These are phyloP conservation scores for Pichia sp. DNA, from an alignment of 1,139 yeast genomes.

Conservation along the genomic window DNA sequence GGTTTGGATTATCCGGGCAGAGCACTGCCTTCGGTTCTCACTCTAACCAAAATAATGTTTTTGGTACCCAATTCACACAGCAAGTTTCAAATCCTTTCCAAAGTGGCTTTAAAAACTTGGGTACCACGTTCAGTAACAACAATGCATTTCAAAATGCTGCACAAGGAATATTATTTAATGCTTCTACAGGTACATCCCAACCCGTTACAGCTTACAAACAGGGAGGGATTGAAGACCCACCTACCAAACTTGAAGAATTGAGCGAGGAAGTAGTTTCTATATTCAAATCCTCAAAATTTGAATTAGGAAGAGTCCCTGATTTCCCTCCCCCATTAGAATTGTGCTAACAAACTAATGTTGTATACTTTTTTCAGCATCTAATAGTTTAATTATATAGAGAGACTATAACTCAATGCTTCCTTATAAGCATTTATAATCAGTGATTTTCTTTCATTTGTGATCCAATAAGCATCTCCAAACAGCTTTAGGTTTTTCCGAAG, in stretches of 20 bases:
- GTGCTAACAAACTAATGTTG: constrained; percentile 26
- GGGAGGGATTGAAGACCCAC: constrained; percentile 25
- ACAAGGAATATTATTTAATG: constrained; percentile 12
- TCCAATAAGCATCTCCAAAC: constrained; percentile 52
- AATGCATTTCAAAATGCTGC: constrained; percentile 1
- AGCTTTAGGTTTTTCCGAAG: constrained; percentile 47
- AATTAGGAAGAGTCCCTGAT: constrained; percentile 70
- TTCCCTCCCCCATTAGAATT: constrained; percentile 60
- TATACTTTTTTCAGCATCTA: background rate
- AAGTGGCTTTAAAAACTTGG: background rate
- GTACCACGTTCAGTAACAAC: background rate
- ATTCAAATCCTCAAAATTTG: constrained; percentile 47
- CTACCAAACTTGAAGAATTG: constrained; percentile 33
- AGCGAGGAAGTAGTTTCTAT: constrained; percentile 38
- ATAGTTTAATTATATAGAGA: background rate
- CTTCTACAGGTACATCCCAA: background rate
- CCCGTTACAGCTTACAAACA: constrained; percentile 9
- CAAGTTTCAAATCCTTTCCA: constrained; percentile 7
- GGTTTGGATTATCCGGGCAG: constrained; percentile 5
- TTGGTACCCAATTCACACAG: constrained; percentile 15
- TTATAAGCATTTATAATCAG: constrained; percentile 9
- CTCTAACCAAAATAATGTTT: constrained; percentile 5
- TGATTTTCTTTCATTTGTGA: constrained; percentile 9
- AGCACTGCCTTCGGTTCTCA: background rate
- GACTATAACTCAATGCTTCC: constrained; percentile 5